phyloP scores from a whole-genome alignment of 2,329 filamentous ascomycete species.

The Colletotrichum lupini region DNA sequence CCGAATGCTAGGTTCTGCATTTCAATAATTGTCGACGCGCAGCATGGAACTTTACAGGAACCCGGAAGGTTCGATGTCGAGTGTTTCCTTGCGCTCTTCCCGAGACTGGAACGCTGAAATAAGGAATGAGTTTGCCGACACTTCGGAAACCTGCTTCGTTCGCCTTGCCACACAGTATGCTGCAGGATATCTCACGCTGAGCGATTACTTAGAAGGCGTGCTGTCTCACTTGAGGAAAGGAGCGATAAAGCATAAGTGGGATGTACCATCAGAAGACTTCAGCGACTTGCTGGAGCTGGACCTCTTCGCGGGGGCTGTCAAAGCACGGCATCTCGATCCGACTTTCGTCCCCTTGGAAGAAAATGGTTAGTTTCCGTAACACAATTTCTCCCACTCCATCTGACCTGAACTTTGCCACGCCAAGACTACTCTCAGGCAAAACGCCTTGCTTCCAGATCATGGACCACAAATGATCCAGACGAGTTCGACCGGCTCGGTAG shows the following conservation, averaged over 20 bases:
- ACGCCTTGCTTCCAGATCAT: slow-evolving; percentile 7
- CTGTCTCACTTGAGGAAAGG: slow-evolving; percentile 7
- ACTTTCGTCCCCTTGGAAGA: neutral
- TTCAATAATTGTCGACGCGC: neutral
- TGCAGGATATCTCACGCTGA: neutral
- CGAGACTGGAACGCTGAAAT: slow-evolving; percentile 1
- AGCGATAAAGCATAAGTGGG: slow-evolving; percentile 10
- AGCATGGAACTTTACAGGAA: neutral
- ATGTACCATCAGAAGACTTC: slow-evolving; percentile 6
- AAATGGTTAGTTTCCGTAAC: neutral
- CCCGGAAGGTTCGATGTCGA: neutral
- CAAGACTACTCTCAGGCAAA: neutral
- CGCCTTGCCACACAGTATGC: slow-evolving; percentile 4
- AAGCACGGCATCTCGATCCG: neutral
- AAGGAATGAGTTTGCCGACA: slow-evolving; percentile 10
- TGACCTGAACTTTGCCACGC: neutral
- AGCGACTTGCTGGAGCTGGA: slow-evolving; percentile 2
- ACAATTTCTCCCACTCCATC: neutral
- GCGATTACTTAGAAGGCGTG: slow-evolving; percentile 16
- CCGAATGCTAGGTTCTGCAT: neutral
- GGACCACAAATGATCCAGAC: neutral
- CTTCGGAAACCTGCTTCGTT: slow-evolving; percentile 11
- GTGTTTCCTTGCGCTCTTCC: slow-evolving; percentile 2
- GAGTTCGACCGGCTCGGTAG: neutral
- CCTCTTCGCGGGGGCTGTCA: slow-evolving; percentile 15